These are phyloP conservation scores for Beauveria bassiana DNA, from an alignment of 2,329 filamentous ascomycete genomes.

Conservation along the genomic window DNA sequence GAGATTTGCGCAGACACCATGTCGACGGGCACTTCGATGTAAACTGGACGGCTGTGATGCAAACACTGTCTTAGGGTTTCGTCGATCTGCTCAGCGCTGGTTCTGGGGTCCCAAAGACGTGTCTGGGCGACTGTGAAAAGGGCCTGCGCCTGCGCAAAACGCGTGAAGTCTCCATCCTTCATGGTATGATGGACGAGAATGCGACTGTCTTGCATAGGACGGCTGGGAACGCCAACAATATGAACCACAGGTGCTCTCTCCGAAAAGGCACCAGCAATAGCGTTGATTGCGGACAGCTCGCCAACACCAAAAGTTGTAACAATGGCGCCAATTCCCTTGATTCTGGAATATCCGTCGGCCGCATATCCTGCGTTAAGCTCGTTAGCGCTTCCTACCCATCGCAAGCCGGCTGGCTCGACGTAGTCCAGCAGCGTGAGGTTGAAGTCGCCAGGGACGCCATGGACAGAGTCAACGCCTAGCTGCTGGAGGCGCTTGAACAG, in stretches of 20 bases:
- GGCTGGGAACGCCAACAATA: slow-evolving; percentile 46
- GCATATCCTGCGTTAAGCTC: slow-evolving; percentile 52
- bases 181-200: slow-evolving; percentile 46
- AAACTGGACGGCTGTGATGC: slow-evolving; percentile 46
- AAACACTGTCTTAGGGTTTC: slow-evolving; percentile 41
- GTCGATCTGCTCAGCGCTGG: slow-evolving; percentile 43
- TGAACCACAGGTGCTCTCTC: slow-evolving; percentile 50
- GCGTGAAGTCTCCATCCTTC: slow-evolving; percentile 44
- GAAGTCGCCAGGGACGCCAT: slow-evolving; percentile 40
- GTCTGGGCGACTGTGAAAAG: slow-evolving; percentile 42
- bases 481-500: slow-evolving; percentile 52
- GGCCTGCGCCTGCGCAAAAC: slow-evolving; percentile 41
- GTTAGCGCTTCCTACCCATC: slow-evolving; percentile 46
- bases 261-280: slow-evolving; percentile 49
- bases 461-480: slow-evolving; percentile 49
- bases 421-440: slow-evolving; percentile 31
- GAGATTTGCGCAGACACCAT: slow-evolving; percentile 34
- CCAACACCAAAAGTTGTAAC: slow-evolving; percentile 56
- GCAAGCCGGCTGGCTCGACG: slow-evolving; percentile 27
- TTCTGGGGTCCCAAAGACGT: slow-evolving; percentile 35
- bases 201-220: slow-evolving; percentile 33
- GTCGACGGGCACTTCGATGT: slow-evolving; percentile 48
- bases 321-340: slow-evolving; percentile 41
- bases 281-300: slow-evolving; percentile 49
- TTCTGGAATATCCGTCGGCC: slow-evolving; percentile 49